Base-by-base conservation (phyloP, 495 filamentous ascomycete genomes). In the Cercophora sp. region DNA sequence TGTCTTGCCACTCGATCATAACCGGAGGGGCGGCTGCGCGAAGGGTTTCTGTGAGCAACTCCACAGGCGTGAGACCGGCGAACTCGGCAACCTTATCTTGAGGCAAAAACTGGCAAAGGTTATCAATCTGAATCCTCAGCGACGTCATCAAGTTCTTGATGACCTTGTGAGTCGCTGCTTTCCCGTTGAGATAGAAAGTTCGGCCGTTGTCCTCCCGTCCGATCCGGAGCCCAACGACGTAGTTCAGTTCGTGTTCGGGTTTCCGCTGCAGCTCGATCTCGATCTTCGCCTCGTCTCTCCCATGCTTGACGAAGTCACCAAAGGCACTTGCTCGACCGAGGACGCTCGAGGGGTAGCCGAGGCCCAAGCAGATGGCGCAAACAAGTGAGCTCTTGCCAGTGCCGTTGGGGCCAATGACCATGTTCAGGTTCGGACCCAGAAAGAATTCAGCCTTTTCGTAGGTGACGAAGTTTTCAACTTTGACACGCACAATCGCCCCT, bases 341-440 rank as follows among this genome's bases (percentile, higher is more conserved):
- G 59, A 92, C 82, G 75, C 84, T 77, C 24, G 93, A 83, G 3
- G 81, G 77, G 78, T 84, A 96, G 27, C 93, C 93, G 24, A 99
- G 70, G 5, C 93, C 93, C 10, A 99, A 70, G 70, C 94, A 97
- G 55, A 99, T 95, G 23, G 94, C 93, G 69, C 93, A 97, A 24
- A 99, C 93, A 25, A 99, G 79, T 0, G 94, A 96, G 74, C 91
- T 96, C 66, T 99, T 99, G 37, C 93, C 93, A 0, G 93, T 96
- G 37, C 93, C 93, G 63, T 99, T 99, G 8, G 93, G 93, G 0
- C 93, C 93, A 59, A 99, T 96, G 51, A 99, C 84, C 94, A 99
- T 97, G 64, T 99, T 99, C 60, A 99, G 66, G 59, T 87, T 93
- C 10, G 94, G 91, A 0, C 93, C 93, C 3, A 88, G 89, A 43